A percentile compares a stretch with the other conserved stretches of the same genome.
Conservation (phyloP, 169 alveolate genomes). For the Plasmodium reichenowi region DNA sequence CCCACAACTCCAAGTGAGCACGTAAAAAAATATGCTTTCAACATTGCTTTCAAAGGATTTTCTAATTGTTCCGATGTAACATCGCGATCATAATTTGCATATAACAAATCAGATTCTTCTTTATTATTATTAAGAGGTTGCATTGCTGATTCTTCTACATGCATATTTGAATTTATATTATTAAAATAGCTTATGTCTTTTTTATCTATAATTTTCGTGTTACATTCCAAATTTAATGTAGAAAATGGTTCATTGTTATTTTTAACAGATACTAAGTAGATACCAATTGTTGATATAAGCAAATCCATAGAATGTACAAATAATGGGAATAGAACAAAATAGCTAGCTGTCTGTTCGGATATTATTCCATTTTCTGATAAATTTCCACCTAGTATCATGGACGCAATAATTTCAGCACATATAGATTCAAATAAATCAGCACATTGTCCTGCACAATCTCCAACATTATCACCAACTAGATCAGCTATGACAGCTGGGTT, state of each 20-base stretch:
- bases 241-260: constrained; percentile 79
- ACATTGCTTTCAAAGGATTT: constrained; percentile 61
- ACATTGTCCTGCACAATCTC: constrained; percentile 93
- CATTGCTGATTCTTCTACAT: not conserved
- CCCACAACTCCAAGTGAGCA: constrained; percentile 83
- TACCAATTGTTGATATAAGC: constrained; percentile 85
- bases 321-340: constrained; percentile 90
- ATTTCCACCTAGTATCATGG: constrained; percentile 92
- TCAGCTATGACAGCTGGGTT: constrained; percentile 95
- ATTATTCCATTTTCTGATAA: constrained; percentile 85
- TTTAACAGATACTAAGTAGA: constrained; percentile 82
- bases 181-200: constrained; percentile 19
- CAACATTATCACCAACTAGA: constrained; percentile 93
- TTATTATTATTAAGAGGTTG: not conserved
- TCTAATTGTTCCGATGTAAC: constrained; percentile 38
- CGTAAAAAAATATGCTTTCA: constrained; percentile 84
- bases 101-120: constrained; percentile 3
- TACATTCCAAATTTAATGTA: not conserved
- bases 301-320: constrained; percentile 90
- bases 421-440: constrained; percentile 93
- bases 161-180: not conserved
- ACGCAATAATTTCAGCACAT: constrained; percentile 91
- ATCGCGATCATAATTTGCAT: constrained; percentile 78
- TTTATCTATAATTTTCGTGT: not conserved
- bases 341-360: constrained; percentile 71